A percentile compares a stretch with the other conserved stretches of the same genome.
Conservation (phyloP, 1,284 basidiomycete species). For the Cutaneotrichosporon arboriforme region DNA sequence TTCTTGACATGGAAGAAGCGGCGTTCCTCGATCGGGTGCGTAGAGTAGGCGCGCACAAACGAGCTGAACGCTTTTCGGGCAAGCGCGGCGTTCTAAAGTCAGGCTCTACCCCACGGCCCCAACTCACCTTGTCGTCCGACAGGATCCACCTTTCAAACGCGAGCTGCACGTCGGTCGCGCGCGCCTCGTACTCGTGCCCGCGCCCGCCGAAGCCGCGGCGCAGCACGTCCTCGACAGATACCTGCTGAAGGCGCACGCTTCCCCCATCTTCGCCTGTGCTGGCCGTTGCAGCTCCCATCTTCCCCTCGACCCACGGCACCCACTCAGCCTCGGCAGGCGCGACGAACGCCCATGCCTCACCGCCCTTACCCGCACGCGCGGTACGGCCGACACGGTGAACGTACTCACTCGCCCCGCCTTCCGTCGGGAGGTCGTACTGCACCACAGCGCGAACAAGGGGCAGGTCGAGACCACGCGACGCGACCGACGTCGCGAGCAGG, state of each 20-base stretch:
- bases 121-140: constrained; percentile 62
- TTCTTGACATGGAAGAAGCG: constrained; percentile 91
- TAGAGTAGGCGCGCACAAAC: constrained; percentile 93
- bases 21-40: constrained; percentile 91
- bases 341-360: constrained; percentile 90
- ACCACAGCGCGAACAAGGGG: constrained; percentile 90
- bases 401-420: constrained; percentile 94
- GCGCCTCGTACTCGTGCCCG: constrained; percentile 70
- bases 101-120: background rate
- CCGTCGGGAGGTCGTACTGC: constrained; percentile 95
- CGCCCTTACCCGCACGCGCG: constrained; percentile 80
- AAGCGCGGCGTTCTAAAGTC: constrained; percentile 61
- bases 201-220: constrained; percentile 79
- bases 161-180: constrained; percentile 94
- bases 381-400: constrained; percentile 95
- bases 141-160: constrained; percentile 94
- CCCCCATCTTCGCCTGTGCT: constrained; percentile 36
- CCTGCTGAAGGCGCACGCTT: constrained; percentile 55
- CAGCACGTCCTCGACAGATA: constrained; percentile 66
- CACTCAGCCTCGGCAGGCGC: constrained; percentile 75
- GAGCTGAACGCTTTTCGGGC: constrained; percentile 86
- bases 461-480: constrained; percentile 94
- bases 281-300: constrained; percentile 55
- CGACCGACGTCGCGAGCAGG: constrained; percentile 92
- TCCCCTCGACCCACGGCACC: constrained; percentile 77